phyloP scores from a whole-genome alignment of 2,329 filamentous ascomycete genomes.

The Periglandula ipomoeae region DNA sequence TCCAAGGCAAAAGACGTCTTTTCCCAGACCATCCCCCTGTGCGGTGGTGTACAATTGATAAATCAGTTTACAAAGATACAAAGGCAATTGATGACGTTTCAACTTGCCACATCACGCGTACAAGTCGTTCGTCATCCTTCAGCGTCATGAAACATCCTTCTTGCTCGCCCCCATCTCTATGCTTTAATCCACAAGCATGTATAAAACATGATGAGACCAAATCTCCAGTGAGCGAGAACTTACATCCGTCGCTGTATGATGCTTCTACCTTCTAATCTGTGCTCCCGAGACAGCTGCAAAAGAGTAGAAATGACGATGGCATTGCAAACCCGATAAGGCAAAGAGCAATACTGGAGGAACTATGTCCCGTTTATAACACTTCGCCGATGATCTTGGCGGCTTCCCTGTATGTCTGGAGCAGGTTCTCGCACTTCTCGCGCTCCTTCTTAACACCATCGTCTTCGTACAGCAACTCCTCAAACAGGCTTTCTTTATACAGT shows the following conservation, averaged over 20 bases:
- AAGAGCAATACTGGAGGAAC: not conserved
- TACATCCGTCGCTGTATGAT: no score
- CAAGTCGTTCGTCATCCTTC: not conserved
- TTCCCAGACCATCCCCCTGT: not conserved
- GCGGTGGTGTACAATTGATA: constrained; percentile 2
- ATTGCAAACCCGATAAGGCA: not conserved
- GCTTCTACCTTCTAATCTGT: not conserved
- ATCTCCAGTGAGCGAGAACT: no score
- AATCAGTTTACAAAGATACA: constrained; percentile 1
- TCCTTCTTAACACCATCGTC: constrained; percentile 97
- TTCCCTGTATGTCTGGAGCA: constrained; percentile 92
- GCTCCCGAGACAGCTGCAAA: not conserved
- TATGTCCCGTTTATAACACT: constrained; percentile 54
- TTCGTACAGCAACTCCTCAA: constrained; percentile 90
- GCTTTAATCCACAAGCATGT: not conserved
- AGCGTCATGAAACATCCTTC: not conserved
- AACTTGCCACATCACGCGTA: not conserved
- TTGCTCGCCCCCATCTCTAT: not conserved
- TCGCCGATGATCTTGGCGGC: constrained; percentile 97
- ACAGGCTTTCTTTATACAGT: constrained; percentile 84
- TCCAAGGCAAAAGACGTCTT: not conserved
- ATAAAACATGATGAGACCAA: not conserved
- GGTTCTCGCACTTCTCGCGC: constrained; percentile 94
- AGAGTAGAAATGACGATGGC: no score
- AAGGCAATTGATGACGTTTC: not conserved